phyloP scores from a whole-genome alignment of 2,329 filamentous ascomycete genomes.

The Botrytis porri region DNA sequence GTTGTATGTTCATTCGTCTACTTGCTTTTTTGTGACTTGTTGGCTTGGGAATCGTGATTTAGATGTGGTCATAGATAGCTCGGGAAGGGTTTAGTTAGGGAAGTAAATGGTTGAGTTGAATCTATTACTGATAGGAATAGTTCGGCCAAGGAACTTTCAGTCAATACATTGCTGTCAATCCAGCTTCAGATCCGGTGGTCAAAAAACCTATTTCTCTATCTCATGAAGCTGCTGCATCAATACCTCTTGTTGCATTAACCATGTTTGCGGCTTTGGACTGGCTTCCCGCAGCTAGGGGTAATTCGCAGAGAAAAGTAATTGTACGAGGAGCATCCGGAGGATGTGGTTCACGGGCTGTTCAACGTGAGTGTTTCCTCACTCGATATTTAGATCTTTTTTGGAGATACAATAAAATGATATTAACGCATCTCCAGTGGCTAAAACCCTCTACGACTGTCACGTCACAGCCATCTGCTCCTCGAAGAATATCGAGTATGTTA shows the following conservation, averaged over 20 bases:
- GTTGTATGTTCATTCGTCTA: constrained; percentile 24
- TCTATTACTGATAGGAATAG: constrained; percentile 19
- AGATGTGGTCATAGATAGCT: no score
- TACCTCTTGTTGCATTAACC: constrained; percentile 45
- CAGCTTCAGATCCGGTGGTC: constrained; percentile 29
- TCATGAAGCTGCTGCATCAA: constrained; percentile 44
- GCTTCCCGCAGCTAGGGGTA: constrained; percentile 26
- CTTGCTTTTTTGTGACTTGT: background rate
- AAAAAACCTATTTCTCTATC: constrained; percentile 43
- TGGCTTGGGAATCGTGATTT: no score
- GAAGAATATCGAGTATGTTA: constrained; percentile 33
- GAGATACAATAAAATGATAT: background rate
- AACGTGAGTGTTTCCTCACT: constrained; percentile 25
- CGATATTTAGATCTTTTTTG: no score
- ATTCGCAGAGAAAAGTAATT: constrained; percentile 28
- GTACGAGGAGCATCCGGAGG: constrained; percentile 35
- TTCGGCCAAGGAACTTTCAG: constrained; percentile 37
- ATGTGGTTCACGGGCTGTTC: constrained; percentile 34
- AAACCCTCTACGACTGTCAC: constrained; percentile 32
- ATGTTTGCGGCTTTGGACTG: constrained; percentile 38
- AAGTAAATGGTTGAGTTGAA: background rate
- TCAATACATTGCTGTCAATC: constrained; percentile 33
- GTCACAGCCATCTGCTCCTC: constrained; percentile 36
- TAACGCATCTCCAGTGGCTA: constrained; percentile 27
- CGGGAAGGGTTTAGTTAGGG: no score